Base-by-base conservation (phyloP, 768 basidiomycete genomes). In the Inosperma sp. region DNA sequence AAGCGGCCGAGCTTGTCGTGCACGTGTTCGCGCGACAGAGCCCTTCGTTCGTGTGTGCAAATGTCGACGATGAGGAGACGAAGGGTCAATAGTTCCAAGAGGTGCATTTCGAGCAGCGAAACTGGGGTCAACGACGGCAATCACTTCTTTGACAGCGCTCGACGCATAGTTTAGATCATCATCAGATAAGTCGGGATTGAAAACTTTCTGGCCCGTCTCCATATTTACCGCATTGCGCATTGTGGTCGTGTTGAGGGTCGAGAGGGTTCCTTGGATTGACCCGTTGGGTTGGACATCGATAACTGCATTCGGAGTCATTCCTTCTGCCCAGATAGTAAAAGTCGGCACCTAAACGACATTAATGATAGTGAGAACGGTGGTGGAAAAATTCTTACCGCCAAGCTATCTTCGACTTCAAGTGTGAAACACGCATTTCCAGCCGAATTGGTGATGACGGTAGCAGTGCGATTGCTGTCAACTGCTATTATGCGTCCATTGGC, bases 401-500 rank as follows among this genome's bases (percentile, higher is more conserved):
- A 5, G 22, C 39, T 7, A 40, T 14, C 39, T 5, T 23, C 21
- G 22, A 40, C 39, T 23, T 22, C 22, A 40, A 40, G 39, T 14
- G 39, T 40, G 39, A 40, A 40, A 25, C 39, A 40, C 9, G 41
- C 26, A 43, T 43, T 43, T 29, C 41, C 26, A 43, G 41, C 41
- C 26, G n/a, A 12, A 43, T 43, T 43, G 41, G 41, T 6, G 25
- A 43, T 29, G 16, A 43, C 41, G 26, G 41, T 43, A 8, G 41
- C 41, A 43, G 5, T 2, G 25, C 16, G 41, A 43, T 43, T 43
- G 26, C 26, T 27, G 26, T 12, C 41, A 19, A 43, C 41, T 17
- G 41, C 25, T 8, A 43, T 43, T 16, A 43, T 43, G 16, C 41
- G 41, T 43, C 41, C 41, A 43, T 43, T 43, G 41, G 36, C 16